A percentile compares a stretch with the other conserved stretches of the same genome.
phyloP scores from a whole-genome alignment of 331 rosid species.

The Malus hybrid region DNA sequence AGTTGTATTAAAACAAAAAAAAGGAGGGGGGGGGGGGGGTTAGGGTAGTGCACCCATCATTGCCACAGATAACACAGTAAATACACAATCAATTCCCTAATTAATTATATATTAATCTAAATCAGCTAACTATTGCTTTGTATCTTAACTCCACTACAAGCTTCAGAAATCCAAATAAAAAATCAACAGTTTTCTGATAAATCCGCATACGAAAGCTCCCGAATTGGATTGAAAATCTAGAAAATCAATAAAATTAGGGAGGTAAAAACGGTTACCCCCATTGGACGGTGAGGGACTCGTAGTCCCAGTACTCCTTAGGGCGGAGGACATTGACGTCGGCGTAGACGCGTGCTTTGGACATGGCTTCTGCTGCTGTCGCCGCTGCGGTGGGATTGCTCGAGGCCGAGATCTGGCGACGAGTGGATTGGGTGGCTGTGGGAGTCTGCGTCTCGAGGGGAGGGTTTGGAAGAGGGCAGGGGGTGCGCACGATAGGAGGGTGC shows the following conservation, averaged over 20 bases:
- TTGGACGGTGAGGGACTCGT: conserved; percentile 85
- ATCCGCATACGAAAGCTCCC: no score
- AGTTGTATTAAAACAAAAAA: not conserved
- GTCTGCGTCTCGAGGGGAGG: conserved; percentile 8
- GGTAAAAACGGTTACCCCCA: conserved; percentile 73
- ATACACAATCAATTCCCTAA: not conserved
- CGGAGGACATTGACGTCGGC: conserved; percentile 74
- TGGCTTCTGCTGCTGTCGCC: conserved; percentile 6
- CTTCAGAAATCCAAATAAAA: not conserved
- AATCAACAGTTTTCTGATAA: not conserved
- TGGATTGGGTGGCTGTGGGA: not conserved
- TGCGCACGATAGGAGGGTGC: conserved; percentile 49
- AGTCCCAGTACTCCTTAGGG: conserved; percentile 92
- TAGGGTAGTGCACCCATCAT: not conserved
- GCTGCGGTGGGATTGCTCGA: not conserved
- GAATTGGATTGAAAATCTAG: not conserved
- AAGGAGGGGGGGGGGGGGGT: not conserved
- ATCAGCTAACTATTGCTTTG: not conserved
- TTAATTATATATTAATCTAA: not conserved
- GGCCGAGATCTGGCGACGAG: not conserved
- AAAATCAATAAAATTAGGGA: not conserved
- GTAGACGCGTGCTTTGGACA: conserved; percentile 93
- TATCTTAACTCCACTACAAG: not conserved
- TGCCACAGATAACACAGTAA: not conserved
- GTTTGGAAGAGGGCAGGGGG: conserved; percentile 11